Percentiles rank a stretch among this genome's conserved stretches.
Conservation (phyloP, 805 yeast species). For the Yarrowia divulgata region DNA sequence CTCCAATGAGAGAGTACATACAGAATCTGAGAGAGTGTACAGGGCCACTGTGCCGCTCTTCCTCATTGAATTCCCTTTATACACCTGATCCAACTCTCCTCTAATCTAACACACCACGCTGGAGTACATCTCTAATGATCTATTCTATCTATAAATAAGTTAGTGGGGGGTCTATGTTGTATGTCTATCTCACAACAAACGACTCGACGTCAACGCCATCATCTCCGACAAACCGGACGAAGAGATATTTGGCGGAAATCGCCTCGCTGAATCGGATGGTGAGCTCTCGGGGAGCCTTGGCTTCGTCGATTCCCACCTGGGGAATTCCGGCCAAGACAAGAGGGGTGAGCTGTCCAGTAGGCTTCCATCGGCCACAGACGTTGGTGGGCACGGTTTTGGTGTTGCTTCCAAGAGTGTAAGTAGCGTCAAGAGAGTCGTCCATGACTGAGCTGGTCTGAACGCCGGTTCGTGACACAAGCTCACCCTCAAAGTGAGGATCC, state of each 20-base stretch:
- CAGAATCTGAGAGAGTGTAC: no score
- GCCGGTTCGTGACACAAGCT: slow-evolving; percentile 13
- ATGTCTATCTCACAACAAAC: slow-evolving; percentile 17
- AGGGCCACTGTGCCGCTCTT: no score
- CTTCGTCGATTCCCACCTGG: slow-evolving; percentile 12
- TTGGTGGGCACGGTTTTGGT: background rate
- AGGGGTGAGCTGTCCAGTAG: slow-evolving; percentile 18
- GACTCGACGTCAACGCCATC: slow-evolving; percentile 34
- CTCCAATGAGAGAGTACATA: no score
- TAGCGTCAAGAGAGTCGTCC: slow-evolving; percentile 21
- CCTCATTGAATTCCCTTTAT: no score
- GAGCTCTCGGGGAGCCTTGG: slow-evolving; percentile 28
- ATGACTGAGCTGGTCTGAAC: slow-evolving; percentile 1
- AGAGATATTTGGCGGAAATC: slow-evolving; percentile 18
- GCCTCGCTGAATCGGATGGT: slow-evolving; percentile 16
- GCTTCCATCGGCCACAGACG: slow-evolving; percentile 30
- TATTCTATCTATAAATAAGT: slow-evolving; percentile 34
- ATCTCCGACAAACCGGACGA: slow-evolving; percentile 22
- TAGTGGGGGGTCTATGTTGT: slow-evolving; percentile 15
- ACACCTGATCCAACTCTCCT: no score
- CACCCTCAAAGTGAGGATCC: slow-evolving; percentile 26
- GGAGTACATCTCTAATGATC: background rate
- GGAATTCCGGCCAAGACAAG: slow-evolving; percentile 22
- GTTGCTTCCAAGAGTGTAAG: slow-evolving; percentile 18
- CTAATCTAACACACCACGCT: no score